Evolutionary conservation across 345 rosid species (phyloP), one percentile per base, ranked within the genome.

Genomic region (Stellera chamaejasme): DNA sequence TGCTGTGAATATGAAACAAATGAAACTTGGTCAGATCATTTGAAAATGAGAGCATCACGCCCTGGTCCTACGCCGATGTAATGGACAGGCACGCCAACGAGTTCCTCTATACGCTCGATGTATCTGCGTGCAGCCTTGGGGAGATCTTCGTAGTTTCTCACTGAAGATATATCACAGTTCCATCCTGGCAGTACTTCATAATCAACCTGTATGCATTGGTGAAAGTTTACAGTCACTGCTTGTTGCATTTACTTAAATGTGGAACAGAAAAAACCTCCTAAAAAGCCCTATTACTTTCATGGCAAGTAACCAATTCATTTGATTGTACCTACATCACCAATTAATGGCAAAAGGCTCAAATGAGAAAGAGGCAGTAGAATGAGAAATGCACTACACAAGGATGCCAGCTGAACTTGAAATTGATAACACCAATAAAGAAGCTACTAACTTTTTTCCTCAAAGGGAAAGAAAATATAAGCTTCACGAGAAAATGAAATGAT

Each of bases 31-130:
- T 23, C 36, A 48, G 50, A 69, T 76, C 70, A 92, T 64, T 88
- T 92, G 71, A 55, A 75, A 57, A 88, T 88, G 56, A 92, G 96
- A 45, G 98, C 98, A 48, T 88, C 90, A 39, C 98, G 90, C 44
- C 96, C 90, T 0, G 98, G 95, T 3, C 96, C 98, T 4, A 85
- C 78, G 46, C 98, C 98, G 43, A 92, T 88, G 72, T 85, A 92
- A 69, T 88, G 77, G 62, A 92, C 57, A 0, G 93, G 90, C 26
- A 83, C 83, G 3, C 90, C 99, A 23, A 89, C 87, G 0, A 89
- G 91, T 60, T 93, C 88, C 66, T 93, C 96, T 52, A 93, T 81
- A 80, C 96, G 82, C 74, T 93, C 96, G 43, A 89, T 94, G 43
- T 82, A 89, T 50, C 56, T 84, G 10, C 46, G 79, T 6, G 97